These are phyloP conservation scores for Venturia nashicola DNA, from an alignment of 2,329 filamentous ascomycete species.

Conservation along the genomic window DNA sequence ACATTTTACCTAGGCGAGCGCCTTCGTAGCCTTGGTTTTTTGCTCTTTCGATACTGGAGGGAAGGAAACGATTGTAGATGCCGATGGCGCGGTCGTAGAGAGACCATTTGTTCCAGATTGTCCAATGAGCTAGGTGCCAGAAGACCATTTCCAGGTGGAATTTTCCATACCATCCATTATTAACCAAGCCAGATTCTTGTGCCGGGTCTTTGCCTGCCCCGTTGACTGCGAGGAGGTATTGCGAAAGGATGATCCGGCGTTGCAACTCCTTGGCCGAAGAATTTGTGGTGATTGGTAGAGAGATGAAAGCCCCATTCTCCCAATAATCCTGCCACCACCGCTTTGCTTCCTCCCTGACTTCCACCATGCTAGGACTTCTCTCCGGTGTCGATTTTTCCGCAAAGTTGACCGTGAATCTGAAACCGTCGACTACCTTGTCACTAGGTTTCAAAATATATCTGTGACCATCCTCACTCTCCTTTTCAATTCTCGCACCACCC, in stretches of 20 bases:
- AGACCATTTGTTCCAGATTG: constrained; percentile 36
- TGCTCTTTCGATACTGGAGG: constrained; percentile 24
- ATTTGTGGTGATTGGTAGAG: constrained; percentile 29
- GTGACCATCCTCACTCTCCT: not conserved
- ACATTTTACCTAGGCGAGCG: constrained; percentile 44
- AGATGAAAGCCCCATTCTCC: constrained; percentile 40
- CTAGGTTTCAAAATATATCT: not conserved
- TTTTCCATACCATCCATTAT: constrained; percentile 45
- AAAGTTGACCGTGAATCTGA: not conserved
- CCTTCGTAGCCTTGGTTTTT: constrained; percentile 26
- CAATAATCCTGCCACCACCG: constrained; percentile 39
- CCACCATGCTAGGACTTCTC: not conserved
- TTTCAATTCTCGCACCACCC: not conserved
- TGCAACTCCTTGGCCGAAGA: constrained; percentile 37
- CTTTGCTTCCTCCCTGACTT: constrained; percentile 21
- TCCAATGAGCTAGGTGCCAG: constrained; percentile 41
- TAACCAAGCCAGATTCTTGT: constrained; percentile 38
- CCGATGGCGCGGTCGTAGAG: constrained; percentile 32
- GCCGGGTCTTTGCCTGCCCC: constrained; percentile 36
- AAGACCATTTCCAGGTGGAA: constrained; percentile 45
- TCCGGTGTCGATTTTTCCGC: not conserved
- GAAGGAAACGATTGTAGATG: constrained; percentile 36
- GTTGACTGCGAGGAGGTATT: constrained; percentile 42
- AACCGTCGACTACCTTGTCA: not conserved
- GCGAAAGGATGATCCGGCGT: constrained; percentile 39